phyloP scores from a whole-genome alignment of 1,139 yeast genomes.

The Zygosaccharomyces pseudobailii region DNA sequence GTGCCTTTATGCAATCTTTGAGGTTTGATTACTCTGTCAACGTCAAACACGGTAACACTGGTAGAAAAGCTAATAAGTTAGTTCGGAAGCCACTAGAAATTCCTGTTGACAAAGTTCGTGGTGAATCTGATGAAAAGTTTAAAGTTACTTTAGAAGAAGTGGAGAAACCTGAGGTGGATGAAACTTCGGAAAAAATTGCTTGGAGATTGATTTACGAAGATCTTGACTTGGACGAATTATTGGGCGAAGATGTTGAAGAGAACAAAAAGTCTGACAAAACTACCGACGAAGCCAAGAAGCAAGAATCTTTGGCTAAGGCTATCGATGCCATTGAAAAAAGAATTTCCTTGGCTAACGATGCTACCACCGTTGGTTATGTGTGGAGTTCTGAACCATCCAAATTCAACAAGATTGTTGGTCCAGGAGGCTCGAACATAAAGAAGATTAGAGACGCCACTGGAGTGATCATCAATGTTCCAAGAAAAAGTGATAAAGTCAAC shows the following conservation, averaged over 20 bases:
- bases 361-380: constrained; percentile 44
- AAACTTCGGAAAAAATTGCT: constrained; percentile 44
- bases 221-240: constrained; percentile 27
- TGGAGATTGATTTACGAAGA: constrained; percentile 53
- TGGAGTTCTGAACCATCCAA: constrained; percentile 44
- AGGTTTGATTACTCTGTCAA: constrained; percentile 53
- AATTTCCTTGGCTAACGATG: constrained; percentile 33
- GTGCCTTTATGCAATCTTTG: constrained; percentile 57
- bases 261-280: constrained; percentile 29
- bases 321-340: constrained; percentile 32
- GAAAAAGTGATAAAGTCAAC: constrained; percentile 46
- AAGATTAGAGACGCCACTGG: constrained; percentile 56
- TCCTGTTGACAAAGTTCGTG: constrained; percentile 51
- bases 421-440: constrained; percentile 66
- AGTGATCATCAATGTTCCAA: constrained; percentile 62
- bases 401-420: constrained; percentile 66
- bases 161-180: constrained; percentile 16
- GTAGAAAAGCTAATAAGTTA: constrained; percentile 48
- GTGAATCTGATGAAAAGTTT: constrained; percentile 39
- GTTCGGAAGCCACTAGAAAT: constrained; percentile 39
- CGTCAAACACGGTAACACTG: constrained; percentile 54
- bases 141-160: constrained; percentile 46
- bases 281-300: constrained; percentile 33
- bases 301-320: constrained; percentile 29
- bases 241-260: constrained; percentile 41